Evolutionary conservation across 2,329 filamentous ascomycete species (phyloP), one percentile per base, ranked within the genome.

Genomic region (Xylaria sp.): DNA sequence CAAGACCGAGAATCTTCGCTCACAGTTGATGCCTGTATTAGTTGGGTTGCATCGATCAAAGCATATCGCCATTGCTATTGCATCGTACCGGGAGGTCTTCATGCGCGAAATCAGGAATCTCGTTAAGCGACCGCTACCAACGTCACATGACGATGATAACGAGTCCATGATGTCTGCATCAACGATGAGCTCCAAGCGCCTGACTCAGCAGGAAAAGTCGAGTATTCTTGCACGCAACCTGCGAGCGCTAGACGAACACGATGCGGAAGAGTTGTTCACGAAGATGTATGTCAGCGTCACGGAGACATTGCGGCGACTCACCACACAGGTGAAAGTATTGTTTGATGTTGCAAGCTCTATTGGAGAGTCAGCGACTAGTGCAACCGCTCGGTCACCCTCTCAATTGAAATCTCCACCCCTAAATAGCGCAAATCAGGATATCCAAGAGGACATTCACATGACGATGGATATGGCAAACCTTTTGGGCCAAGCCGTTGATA

Each of bases 321-420:
- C 93, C 20, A 94, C 94, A 0, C 95, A 98, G 78, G 92, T 96
- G 65, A 99, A 99, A 80, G 90, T 98, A 10, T 82, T 99, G n/a
- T 85, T 99, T 10, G 96, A 99, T 80, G 92, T 97, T 23, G 96
- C 94, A 0, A 97, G 94, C 78, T 91, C 89, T 13, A 86, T 92
- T 61, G 85, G 87, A 15, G 82, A 85, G 44, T 78, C 73, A 25
- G 76, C 77, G 76, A 76, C 66, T 73, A 68, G 72, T 80, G 73
- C 1, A 74, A 78, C 0, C 83, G 82, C 6, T 67, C 84, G 81
- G 67, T 87, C 86, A 8, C 85, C 86, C 1, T 81, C 75, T 54
- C 72, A 83, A 1, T 67, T 85, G 10, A 82, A 82, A 72, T 89
- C 87, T 3, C 87, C 87, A 0, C 76, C 77, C 12, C 80, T 87